phyloP scores from a whole-genome alignment of 139 green algal species.

The Limnomonas spitsbergensis region DNA sequence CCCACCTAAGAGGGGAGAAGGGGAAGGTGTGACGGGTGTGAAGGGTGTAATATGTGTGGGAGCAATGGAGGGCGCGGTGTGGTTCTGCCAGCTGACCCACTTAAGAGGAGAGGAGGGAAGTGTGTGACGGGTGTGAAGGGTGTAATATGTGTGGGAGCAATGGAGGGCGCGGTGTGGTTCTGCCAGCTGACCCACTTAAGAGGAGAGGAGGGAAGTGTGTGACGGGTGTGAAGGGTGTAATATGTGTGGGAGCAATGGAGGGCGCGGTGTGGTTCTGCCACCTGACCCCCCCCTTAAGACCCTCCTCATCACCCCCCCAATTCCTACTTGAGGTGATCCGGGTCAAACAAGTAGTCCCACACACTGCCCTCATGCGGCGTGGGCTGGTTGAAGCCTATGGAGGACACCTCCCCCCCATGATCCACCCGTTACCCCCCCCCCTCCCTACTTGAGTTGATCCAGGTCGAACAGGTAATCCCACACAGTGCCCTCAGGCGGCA shows the following conservation, averaged over 20 bases:
- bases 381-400: conserved; percentile 35
- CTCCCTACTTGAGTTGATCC: conserved; percentile 22
- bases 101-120: conserved; percentile 6
- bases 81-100: conserved; percentile 35
- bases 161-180: conserved; percentile 17
- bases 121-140: too few species aligned
- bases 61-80: conserved; percentile 18
- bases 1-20: conserved; percentile 24
- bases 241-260: too few species aligned
- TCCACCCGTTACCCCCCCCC: too few species aligned
- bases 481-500: conserved; percentile 36
- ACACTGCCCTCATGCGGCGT: conserved; percentile 36
- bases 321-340: conserved; percentile 23
- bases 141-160: too few species aligned
- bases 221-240: too few species aligned
- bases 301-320: too few species aligned
- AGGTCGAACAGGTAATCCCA: conserved; percentile 48
- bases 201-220: too few species aligned
- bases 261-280: conserved; percentile 25
- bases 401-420: too few species aligned
- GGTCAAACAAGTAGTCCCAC: conserved; percentile 46
- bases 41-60: too few species aligned
- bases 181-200: conserved; percentile 37
- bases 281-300: conserved; percentile 31
- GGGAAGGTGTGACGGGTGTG: too few species aligned